Base-by-base conservation (phyloP, 352 stramenopile genomes). In the Phytophthora capsici region DNA sequence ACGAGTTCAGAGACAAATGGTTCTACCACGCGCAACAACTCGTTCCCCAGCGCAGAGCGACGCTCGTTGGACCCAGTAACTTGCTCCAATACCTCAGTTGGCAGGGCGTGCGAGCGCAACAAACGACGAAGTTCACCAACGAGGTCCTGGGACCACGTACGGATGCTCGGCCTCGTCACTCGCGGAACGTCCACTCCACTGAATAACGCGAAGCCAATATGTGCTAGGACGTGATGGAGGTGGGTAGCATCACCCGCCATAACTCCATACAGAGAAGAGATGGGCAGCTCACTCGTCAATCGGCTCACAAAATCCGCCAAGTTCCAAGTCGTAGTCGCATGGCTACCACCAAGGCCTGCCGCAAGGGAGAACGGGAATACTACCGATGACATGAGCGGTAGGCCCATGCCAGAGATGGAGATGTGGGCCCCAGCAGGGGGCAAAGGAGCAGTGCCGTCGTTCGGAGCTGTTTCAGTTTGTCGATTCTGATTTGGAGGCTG, bases 1-100 rank as follows among this genome's bases (percentile, higher is more conserved):
- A 90, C 53, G 5, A 90, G 61, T 22, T 92, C 80, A 0, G 82
- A 71, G 0, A 87, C 54, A 55, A 90, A 92, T 8, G 84, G 77
- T 49, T 86, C 80, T 22, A 90, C 26, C 10, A 71, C 63, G 28
- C 67, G 66, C 17, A 92, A 34, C 45, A 92, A 59, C 19, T 87
- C 69, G 47, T 77, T 64, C 13, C 78, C 64, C 10, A 92, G 57
- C 1, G 57, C 57, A 16, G 56, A 62, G 14, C 72, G 66, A 0
- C 74, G 73, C 6, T 71, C 54, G 2, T 16, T 22, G 8, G 64
- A n/a, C 1, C 70, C 70, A 54, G 36, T 25, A 3, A 86, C 41
- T 51, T 84, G 64, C 14, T 70, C 57, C 7, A 84, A 51, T 8
- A 84, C 69, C 4, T 66, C 43, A 20, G 49, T 40, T 34, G 82